phyloP scores from a whole-genome alignment of 2,329 filamentous ascomycete species.

The Phoma sp. region DNA sequence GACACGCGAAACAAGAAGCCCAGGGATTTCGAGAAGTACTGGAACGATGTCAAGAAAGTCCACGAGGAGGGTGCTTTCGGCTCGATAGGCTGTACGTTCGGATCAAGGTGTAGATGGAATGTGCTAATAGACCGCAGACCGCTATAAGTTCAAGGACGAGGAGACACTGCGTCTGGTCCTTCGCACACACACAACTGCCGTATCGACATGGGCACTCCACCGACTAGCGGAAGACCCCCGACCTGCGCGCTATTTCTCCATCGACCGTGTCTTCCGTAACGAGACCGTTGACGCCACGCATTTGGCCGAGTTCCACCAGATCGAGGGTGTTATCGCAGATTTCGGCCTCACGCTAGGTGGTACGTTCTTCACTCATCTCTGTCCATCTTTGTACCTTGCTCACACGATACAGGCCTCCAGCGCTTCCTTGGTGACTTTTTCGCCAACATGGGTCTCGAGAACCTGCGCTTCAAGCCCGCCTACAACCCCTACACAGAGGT shows the following conservation, averaged over 20 bases:
- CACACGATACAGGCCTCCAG: conserved; percentile 64
- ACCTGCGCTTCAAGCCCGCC: conserved; percentile 93
- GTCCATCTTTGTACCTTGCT: neutral
- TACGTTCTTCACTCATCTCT: neutral
- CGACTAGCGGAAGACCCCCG: conserved; percentile 84
- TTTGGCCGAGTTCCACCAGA: conserved; percentile 97
- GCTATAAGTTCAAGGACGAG: conserved; percentile 89
- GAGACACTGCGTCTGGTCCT: conserved; percentile 88
- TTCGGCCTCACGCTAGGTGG: conserved; percentile 92
- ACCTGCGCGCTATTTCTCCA: conserved; percentile 95
- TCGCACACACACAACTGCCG: conserved; percentile 93
- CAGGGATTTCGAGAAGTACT: conserved; percentile 82
- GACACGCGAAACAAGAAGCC: conserved; percentile 57
- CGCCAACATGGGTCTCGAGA: conserved; percentile 87
- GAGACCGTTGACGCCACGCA: conserved; percentile 97
- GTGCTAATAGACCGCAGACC: conserved; percentile 54
- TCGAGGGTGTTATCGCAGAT: conserved; percentile 98
- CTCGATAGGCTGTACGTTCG: conserved; percentile 73
- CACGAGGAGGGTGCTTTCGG: conserved; percentile 93
- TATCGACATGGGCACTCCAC: conserved; percentile 89
- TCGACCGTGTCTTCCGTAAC: conserved; percentile 97
- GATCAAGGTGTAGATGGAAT: too few species aligned
- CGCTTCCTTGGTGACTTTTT: conserved; percentile 97
- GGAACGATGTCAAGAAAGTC: conserved; percentile 83
- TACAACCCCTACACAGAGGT: conserved; percentile 79